Conservation (phyloP, 164 flowering plant genomes). For the Houttuynia cordata region DNA sequence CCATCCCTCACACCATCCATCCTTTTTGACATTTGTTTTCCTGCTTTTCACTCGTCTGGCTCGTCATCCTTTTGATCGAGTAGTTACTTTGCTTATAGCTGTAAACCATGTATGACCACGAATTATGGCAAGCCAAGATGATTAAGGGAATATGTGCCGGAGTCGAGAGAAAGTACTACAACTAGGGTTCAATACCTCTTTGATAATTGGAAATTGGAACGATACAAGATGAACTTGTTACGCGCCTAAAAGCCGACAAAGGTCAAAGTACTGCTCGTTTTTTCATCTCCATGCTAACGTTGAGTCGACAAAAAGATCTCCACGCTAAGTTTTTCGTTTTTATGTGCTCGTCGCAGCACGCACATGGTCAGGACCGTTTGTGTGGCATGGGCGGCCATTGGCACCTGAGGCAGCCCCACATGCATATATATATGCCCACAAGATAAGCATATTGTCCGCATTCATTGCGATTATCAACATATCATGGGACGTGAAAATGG, state of each 20-base stretch:
- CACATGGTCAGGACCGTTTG: neutral
- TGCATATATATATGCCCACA: neutral
- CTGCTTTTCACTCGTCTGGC: no score
- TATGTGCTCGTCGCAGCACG: neutral
- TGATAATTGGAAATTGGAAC: no score
- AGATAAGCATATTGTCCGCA: neutral
- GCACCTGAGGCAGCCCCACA: neutral
- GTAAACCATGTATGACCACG: neutral
- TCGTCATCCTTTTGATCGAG: neutral
- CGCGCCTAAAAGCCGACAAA: neutral
- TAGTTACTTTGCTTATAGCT: neutral
- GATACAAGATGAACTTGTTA: no score
- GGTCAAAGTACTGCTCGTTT: neutral
- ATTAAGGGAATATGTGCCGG: no score
- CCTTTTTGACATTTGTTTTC: neutral
- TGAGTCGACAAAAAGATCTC: no score
- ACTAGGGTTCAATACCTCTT: no score
- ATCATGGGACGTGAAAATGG: no score
- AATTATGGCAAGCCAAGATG: no score
- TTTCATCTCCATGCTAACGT: no score
- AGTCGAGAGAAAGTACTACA: no score
- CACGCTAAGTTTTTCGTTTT: no score
- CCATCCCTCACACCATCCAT: neutral
- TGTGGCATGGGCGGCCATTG: neutral
- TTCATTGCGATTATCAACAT: neutral